These are phyloP conservation scores for Cystobasidium onofrii DNA, from an alignment of 768 basidiomycete species.

Conservation along the genomic window DNA sequence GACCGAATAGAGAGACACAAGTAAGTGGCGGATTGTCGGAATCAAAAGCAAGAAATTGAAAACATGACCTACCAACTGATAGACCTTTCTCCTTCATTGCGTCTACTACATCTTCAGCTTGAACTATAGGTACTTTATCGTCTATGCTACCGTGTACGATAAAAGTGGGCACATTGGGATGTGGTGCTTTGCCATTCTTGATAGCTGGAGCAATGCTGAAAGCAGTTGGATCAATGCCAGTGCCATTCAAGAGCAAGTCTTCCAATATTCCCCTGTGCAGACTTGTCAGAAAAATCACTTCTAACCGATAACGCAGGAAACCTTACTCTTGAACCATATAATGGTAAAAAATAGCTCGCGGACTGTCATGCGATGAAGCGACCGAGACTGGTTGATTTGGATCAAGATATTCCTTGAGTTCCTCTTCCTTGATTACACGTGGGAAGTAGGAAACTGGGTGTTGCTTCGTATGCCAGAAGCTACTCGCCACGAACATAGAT, in stretches of 20 bases:
- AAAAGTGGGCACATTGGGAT: conserved; percentile 29
- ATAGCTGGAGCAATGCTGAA: conserved; percentile 33
- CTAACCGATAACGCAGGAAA: background rate
- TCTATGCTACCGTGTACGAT: conserved; percentile 37
- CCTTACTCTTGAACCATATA: conserved; percentile 40
- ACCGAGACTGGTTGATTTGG: conserved; percentile 10
- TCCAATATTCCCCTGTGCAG: conserved; percentile 28
- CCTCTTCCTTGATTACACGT: conserved; percentile 22
- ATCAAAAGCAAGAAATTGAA: too few relatives aligned
- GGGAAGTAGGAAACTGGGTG: conserved; percentile 34
- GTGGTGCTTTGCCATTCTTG: conserved; percentile 19
- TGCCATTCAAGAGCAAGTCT: conserved; percentile 36
- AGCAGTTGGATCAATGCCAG: conserved; percentile 24
- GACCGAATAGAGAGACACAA: too few relatives aligned
- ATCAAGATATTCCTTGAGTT: conserved; percentile 33
- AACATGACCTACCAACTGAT: background rate
- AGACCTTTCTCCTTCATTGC: conserved; percentile 26
- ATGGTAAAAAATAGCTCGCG: conserved; percentile 30
- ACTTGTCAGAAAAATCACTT: background rate
- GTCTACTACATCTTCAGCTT: conserved; percentile 33
- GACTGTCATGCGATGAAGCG: background rate
- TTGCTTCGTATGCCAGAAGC: conserved; percentile 36
- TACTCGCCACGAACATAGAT: too few relatives aligned
- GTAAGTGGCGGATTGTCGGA: too few relatives aligned
- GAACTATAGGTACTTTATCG: conserved; percentile 35